These are phyloP conservation scores for Penicillium aurantiogriseum DNA, from an alignment of 2,329 filamentous ascomycete genomes.

Conservation along the genomic window DNA sequence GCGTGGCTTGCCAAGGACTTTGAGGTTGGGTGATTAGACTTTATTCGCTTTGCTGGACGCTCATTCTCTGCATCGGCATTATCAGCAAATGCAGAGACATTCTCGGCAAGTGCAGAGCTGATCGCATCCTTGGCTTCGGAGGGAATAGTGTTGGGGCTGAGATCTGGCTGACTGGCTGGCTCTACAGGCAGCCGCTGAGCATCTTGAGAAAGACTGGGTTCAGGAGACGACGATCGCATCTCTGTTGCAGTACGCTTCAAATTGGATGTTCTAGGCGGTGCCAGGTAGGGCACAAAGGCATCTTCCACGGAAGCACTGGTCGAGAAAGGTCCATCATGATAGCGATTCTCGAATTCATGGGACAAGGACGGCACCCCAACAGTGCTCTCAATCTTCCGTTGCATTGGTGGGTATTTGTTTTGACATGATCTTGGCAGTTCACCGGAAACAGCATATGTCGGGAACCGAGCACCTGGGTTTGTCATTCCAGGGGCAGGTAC, in stretches of 20 bases:
- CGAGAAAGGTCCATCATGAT: slow-evolving; percentile 26
- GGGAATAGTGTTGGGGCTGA: slow-evolving; percentile 8
- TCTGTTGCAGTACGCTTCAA: slow-evolving; percentile 35
- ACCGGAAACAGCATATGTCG: not conserved
- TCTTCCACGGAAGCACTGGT: not conserved
- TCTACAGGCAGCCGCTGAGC: slow-evolving; percentile 24
- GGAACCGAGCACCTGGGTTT: slow-evolving; percentile 5
- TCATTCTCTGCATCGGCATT: slow-evolving; percentile 13
- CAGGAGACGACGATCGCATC: slow-evolving; percentile 19
- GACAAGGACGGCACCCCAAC: not conserved
- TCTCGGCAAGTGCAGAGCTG: slow-evolving; percentile 15
- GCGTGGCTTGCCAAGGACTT: slow-evolving; percentile 37
- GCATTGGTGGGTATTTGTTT: not conserved
- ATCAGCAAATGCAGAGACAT: slow-evolving; percentile 11
- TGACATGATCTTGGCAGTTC: slow-evolving; percentile 1
- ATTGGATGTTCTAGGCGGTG: not conserved
- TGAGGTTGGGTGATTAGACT: slow-evolving; percentile 18
- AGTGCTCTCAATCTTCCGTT: not conserved
- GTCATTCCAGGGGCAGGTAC: not conserved
- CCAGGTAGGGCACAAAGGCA: too few relatives aligned
- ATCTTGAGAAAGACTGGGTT: slow-evolving; percentile 20
- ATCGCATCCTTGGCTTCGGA: slow-evolving; percentile 12
- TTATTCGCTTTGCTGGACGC: slow-evolving; percentile 31
- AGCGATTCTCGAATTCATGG: slow-evolving; percentile 1
- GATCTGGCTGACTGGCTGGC: slow-evolving; percentile 15